Evolutionary conservation across 176 grass and related monocot genomes (phyloP).

Genomic region (Aegilops sharonensis): DNA sequence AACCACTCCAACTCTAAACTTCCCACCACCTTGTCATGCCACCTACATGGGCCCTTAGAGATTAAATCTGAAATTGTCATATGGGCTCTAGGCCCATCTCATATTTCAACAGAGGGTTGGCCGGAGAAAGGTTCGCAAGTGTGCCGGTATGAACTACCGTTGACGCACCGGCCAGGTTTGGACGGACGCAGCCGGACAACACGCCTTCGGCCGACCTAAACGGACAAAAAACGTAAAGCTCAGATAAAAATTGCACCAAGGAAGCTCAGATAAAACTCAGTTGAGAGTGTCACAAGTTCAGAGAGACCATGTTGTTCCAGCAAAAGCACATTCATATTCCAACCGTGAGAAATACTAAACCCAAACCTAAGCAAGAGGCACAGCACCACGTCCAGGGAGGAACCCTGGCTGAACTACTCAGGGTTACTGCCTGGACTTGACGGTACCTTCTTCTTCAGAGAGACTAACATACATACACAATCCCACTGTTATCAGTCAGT

Average conservation of each 20-base stretch:
- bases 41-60: no score
- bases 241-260: background rate
- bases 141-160: no score
- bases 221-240: no score
- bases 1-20: no score
- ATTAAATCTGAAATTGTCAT: no score
- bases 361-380: background rate
- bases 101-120: no score
- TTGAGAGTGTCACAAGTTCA: background rate
- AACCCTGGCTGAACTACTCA: background rate
- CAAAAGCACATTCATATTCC: background rate
- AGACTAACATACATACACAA: background rate
- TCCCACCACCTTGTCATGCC: no score
- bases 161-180: no score
- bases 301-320: background rate
- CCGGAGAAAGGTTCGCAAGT: no score
- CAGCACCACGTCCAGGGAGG: background rate
- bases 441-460: background rate
- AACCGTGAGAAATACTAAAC: background rate
- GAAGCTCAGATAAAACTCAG: background rate
- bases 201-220: no score
- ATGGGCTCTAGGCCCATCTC: no score
- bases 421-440: background rate
- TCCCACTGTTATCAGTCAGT: background rate
- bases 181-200: no score